These are phyloP conservation scores for Iris pallida DNA, from an alignment of 116 monocot species.

Conservation along the genomic window DNA sequence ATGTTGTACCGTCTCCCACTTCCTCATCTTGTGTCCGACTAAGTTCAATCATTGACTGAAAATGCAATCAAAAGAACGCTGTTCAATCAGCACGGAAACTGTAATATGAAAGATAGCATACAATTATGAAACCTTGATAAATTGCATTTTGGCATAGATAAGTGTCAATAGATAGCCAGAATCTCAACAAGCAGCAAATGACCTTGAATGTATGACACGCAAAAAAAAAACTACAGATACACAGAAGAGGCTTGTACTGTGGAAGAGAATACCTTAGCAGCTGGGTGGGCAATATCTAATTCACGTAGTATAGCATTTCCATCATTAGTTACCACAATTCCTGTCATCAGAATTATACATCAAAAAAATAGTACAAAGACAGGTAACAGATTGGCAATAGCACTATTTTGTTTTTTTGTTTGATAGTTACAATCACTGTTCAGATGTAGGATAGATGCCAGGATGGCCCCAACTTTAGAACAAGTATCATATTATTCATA, in stretches of 20 bases:
- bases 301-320: constrained; percentile 96
- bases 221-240: background rate
- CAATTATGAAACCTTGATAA: background rate
- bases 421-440: no score
- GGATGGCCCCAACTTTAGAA: no score
- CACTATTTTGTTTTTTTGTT: no score
- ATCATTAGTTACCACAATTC: constrained; percentile 96
- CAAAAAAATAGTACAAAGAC: no score
- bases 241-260: background rate
- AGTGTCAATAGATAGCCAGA: background rate
- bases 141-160: background rate
- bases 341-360: constrained; percentile 20
- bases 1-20: constrained; percentile 98
- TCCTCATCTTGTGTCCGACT: constrained; percentile 98
- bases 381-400: no score
- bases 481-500: no score
- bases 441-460: no score
- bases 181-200: background rate
- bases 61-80: background rate
- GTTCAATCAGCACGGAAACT: background rate
- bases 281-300: constrained; percentile 91
- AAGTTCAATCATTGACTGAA: constrained; percentile 94
- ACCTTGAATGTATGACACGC: background rate
- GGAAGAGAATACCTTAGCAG: constrained; percentile 66
- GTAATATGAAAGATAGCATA: background rate